These are phyloP conservation scores for Psilocybe subaeruginosa DNA, from an alignment of 768 basidiomycete species.

Conservation along the genomic window DNA sequence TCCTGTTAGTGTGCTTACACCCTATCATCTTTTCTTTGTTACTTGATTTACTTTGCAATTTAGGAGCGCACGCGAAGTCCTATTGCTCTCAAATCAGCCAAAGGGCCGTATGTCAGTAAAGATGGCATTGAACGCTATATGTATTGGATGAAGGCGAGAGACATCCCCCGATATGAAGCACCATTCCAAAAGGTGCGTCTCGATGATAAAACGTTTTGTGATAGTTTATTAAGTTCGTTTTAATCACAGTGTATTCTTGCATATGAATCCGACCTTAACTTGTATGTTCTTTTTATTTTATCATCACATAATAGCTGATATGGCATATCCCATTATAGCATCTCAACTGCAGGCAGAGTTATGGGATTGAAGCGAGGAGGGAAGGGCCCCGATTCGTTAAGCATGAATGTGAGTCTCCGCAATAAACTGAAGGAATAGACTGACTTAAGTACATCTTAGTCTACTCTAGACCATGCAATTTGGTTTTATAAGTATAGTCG, in stretches of 20 bases:
- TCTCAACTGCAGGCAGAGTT: constrained; percentile 54
- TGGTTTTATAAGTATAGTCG: constrained; percentile 72
- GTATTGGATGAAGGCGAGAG: constrained; percentile 83
- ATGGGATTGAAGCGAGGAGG: constrained; percentile 55
- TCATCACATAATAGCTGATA: constrained; percentile 7
- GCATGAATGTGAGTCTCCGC: constrained; percentile 59
- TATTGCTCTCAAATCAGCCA: constrained; percentile 62
- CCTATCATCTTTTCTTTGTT: too few species aligned
- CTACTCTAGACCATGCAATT: constrained; percentile 78
- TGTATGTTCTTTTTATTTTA: constrained; percentile 48
- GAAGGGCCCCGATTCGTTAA: constrained; percentile 50
- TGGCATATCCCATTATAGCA: constrained; percentile 39
- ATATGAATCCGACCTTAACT: constrained; percentile 78
- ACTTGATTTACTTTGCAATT: not conserved
- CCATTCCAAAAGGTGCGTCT: constrained; percentile 74
- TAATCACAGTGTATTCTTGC: constrained; percentile 68
- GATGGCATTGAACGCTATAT: constrained; percentile 57
- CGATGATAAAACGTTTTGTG: too few species aligned
- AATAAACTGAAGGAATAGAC: not conserved
- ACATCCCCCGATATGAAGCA: constrained; percentile 63
- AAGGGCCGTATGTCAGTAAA: constrained; percentile 38
- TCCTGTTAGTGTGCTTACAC: not conserved
- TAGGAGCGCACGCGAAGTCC: constrained; percentile 75
- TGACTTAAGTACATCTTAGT: constrained; percentile 50
- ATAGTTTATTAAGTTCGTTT: not conserved